phyloP scores from a whole-genome alignment of 2,329 filamentous ascomycete genomes.

The Colletotrichum sansevieriae region DNA sequence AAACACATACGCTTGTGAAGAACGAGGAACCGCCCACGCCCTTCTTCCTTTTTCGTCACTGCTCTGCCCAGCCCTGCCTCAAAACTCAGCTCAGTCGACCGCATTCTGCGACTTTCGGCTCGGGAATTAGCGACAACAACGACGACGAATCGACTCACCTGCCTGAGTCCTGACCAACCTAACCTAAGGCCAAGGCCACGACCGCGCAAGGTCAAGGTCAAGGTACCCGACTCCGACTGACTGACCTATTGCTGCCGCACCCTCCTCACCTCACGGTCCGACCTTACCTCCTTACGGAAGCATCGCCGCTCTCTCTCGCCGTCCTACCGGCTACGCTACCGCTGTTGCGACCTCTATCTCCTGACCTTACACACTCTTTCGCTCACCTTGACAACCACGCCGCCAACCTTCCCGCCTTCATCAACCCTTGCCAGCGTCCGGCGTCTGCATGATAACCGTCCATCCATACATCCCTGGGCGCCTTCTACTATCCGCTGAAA shows the following conservation, averaged over 20 bases:
- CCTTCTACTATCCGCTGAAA: conserved; percentile 32
- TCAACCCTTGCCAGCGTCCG: conserved; percentile 19
- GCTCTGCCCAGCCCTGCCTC: conserved; percentile 3
- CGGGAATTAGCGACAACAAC: neutral
- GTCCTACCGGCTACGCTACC: conserved; percentile 19
- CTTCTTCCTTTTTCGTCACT: conserved; percentile 6
- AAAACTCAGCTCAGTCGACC: neutral
- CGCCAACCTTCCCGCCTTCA: conserved; percentile 5
- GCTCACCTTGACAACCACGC: conserved; percentile 7
- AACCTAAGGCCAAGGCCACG: neutral
- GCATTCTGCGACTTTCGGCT: neutral
- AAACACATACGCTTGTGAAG: conserved; percentile 1
- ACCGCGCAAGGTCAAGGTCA: neutral
- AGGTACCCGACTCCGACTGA: neutral
- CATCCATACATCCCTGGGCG: conserved; percentile 13
- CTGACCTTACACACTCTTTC: neutral
- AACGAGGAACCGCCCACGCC: conserved; percentile 4
- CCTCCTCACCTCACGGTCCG: neutral
- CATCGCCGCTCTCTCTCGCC: conserved; percentile 11
- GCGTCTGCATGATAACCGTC: conserved; percentile 27
- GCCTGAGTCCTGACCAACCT: conserved; percentile 5
- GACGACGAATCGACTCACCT: conserved; percentile 6
- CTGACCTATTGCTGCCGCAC: neutral
- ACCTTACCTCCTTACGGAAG: conserved; percentile 16
- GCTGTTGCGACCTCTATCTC: conserved; percentile 9